A percentile compares a stretch with the other conserved stretches of the same genome.
phyloP scores from a whole-genome alignment of 2,329 filamentous ascomycete species.

The Fusarium pilosicola region DNA sequence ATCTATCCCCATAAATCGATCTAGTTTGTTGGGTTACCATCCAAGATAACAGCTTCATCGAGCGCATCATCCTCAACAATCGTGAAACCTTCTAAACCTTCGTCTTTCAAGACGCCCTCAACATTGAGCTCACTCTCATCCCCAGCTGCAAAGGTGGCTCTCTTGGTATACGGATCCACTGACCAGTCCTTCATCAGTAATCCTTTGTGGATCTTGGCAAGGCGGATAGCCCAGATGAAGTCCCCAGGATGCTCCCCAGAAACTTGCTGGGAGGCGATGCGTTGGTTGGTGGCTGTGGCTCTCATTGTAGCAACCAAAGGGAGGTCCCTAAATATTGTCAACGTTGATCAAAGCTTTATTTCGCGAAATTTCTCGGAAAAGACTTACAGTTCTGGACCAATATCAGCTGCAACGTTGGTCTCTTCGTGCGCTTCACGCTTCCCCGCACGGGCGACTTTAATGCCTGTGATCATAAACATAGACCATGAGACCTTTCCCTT shows the following conservation, averaged over 20 bases:
- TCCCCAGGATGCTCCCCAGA: neutral
- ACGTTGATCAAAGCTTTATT: no score
- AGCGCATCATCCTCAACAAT: neutral
- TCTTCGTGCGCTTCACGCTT: neutral
- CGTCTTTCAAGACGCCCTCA: accelerated
- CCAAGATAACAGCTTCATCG: neutral
- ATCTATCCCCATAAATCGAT: no score
- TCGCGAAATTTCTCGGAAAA: no score
- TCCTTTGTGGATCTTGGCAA: neutral
- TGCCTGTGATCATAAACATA: neutral
- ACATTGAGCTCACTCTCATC: neutral
- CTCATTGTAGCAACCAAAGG: neutral
- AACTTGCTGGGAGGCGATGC: accelerated
- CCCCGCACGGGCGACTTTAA: neutral
- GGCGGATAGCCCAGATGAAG: neutral
- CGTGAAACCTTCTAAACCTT: neutral
- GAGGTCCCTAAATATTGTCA: no score
- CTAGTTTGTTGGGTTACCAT: accelerated
- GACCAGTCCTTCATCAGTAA: neutral
- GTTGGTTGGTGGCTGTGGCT: neutral
- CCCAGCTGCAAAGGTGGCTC: neutral
- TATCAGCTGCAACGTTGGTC: accelerated
- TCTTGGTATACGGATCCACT: accelerated
- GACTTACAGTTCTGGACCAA: neutral
- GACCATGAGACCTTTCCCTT: neutral